These are phyloP conservation scores for Fusarium transvaalense DNA, from an alignment of 2,329 filamentous ascomycete genomes.

Conservation along the genomic window DNA sequence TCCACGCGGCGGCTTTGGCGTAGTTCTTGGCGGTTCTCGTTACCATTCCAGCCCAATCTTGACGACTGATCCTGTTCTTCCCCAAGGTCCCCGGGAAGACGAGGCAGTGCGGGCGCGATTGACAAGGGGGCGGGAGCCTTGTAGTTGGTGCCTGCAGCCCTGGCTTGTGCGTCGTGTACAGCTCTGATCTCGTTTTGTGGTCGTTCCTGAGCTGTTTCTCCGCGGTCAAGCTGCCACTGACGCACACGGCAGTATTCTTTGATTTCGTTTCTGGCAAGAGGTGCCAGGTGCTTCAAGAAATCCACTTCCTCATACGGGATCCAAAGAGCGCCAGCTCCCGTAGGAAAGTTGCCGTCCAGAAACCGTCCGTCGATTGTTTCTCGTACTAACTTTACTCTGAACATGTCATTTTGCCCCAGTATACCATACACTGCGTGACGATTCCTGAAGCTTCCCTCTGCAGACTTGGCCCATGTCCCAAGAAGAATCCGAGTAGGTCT, in stretches of 20 bases:
- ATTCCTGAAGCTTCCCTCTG: conserved; percentile 59
- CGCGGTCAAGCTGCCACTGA: conserved; percentile 68
- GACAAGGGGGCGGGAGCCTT: conserved; percentile 45
- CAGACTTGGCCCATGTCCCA: conserved; percentile 70
- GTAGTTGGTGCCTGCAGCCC: conserved; percentile 53
- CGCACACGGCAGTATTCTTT: conserved; percentile 74
- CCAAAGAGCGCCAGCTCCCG: conserved; percentile 71
- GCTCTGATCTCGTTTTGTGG: conserved; percentile 65
- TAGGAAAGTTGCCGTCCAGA: conserved; percentile 70
- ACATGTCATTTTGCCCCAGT: conserved; percentile 72
- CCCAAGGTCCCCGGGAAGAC: conserved; percentile 35
- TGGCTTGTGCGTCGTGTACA: conserved; percentile 63
- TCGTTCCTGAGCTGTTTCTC: conserved; percentile 63
- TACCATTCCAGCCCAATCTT: not conserved
- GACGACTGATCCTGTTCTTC: conserved; percentile 30
- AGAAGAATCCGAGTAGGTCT: conserved; percentile 70
- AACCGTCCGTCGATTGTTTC: conserved; percentile 71
- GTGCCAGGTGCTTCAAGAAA: conserved; percentile 67
- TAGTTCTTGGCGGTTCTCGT: conserved; percentile 54
- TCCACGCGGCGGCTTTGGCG: conserved; percentile 60
- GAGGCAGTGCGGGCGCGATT: conserved; percentile 43
- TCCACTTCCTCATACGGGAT: conserved; percentile 72
- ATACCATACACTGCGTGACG: conserved; percentile 74
- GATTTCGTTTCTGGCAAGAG: conserved; percentile 66
- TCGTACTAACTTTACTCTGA: conserved; percentile 71